Base-by-base conservation (phyloP, 1,284 basidiomycete species). In the Pseudozyma tsukubaensis region DNA sequence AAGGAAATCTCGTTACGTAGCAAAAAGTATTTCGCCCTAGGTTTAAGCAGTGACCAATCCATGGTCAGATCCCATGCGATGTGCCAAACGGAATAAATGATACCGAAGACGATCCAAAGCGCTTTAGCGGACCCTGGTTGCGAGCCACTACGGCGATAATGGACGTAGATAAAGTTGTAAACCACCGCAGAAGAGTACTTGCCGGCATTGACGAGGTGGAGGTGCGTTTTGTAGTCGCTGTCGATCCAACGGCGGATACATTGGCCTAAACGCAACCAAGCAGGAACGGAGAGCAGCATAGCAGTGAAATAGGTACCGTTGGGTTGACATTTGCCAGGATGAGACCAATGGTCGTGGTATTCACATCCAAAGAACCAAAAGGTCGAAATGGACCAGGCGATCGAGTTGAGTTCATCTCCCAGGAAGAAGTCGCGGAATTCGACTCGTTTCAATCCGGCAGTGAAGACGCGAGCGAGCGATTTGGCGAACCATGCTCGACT, bases 211-310 rank as follows among this genome's bases (percentile, higher is more conserved):
- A 97, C 89, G 35, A 97, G 86, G 87, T 97, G 94, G 0, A 91
- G 91, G 32, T 86, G 79, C 34, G 92, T 85, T 44, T 87, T 55
- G 43, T 69, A 64, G 32, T 77, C 86, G 9, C 92, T 93, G 83
- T 97, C 94, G 40, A 85, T 85, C 84, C 91, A 97, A 87, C 95
- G 93, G 78, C 91, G 91, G 44, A 96, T 79, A 84, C 92, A 94
- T 84, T 98, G 95, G 12, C 92, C 87, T 48, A 94, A 83, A 86
- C 95, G 93, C 36, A 90, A 86, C 1, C 92, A 59, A 14, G 91
- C 87, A 0, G 93, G 93, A 0, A 93, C 74, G 86, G 89, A 24
- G 1, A 92, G 85, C 1, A 88, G 75, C 72, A 89, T 90, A 2
- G 82, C 74, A 5, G 79, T 79, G 82, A 82, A 84, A 45, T 64